A percentile compares a stretch with the other conserved stretches of the same genome.
phyloP scores from a whole-genome alignment of 805 yeast genomes.

The Starmerella stigmatis region DNA sequence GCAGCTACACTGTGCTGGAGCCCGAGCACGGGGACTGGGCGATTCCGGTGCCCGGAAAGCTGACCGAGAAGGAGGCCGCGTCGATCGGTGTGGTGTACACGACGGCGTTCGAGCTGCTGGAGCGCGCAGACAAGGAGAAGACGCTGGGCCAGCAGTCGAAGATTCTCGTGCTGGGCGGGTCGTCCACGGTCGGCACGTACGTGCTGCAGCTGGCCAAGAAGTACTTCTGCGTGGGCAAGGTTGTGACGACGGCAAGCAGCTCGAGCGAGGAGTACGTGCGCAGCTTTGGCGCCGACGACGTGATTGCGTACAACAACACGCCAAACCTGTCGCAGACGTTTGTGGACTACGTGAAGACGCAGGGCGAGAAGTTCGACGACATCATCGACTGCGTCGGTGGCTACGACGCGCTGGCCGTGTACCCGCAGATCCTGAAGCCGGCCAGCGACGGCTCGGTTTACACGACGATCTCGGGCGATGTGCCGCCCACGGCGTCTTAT shows the following conservation, averaged over 20 bases:
- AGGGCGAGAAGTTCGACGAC: constrained; percentile 38
- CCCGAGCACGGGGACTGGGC: constrained; percentile 30
- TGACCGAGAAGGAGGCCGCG: constrained; percentile 49
- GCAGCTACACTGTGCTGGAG: constrained; percentile 25
- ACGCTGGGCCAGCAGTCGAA: constrained; percentile 35
- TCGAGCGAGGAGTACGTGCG: constrained; percentile 39
- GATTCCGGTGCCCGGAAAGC: constrained; percentile 35
- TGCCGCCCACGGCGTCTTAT: constrained; percentile 15
- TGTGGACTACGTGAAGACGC: constrained; percentile 6
- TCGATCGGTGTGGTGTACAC: constrained; percentile 54
- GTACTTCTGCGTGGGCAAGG: constrained; percentile 38
- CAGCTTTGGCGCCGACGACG: constrained; percentile 46
- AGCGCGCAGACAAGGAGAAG: constrained; percentile 23
- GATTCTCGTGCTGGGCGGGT: constrained; percentile 62
- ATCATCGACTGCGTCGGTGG: constrained; percentile 61
- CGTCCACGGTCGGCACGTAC: constrained; percentile 58
- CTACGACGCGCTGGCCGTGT: constrained; percentile 38
- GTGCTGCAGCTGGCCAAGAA: constrained; percentile 49
- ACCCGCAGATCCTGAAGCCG: constrained; percentile 38
- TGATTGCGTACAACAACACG: constrained; percentile 28
- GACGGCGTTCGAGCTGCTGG: constrained; percentile 44
- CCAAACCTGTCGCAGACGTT: constrained; percentile 11
- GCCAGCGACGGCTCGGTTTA: constrained; percentile 40
- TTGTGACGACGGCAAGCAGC: constrained; percentile 47
- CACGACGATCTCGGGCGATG: constrained; percentile 50